Percentiles rank a stretch among this genome's conserved stretches.
Evolutionary conservation across 345 rosid species (phyloP).

Genomic region (Clarkia xantiana): DNA sequence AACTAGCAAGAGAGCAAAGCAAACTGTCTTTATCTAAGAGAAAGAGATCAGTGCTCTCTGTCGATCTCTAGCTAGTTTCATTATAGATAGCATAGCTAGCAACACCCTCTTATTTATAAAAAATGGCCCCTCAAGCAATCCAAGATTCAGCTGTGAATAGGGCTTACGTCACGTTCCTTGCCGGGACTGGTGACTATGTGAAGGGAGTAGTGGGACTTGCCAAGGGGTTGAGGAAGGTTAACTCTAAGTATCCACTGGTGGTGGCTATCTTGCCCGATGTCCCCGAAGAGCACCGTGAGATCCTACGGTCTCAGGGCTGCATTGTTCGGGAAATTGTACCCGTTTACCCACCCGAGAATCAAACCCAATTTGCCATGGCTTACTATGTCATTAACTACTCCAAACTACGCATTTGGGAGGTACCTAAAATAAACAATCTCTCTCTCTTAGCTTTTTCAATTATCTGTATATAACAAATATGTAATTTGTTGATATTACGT

Average conservation of each 20-base stretch:
- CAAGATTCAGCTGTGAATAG: constrained; percentile 3
- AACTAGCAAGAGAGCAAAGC: not conserved
- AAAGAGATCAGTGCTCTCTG: too few species aligned
- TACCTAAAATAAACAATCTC: too few species aligned
- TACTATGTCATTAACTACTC: constrained; percentile 88
- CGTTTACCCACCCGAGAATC: constrained; percentile 64
- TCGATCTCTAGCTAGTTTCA: too few species aligned
- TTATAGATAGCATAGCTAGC: too few species aligned
- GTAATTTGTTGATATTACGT: too few species aligned
- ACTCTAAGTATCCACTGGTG: constrained; percentile 46
- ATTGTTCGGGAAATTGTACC: constrained; percentile 68
- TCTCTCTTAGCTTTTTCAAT: not conserved
- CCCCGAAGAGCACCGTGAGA: constrained; percentile 59
- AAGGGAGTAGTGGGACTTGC: constrained; percentile 77
- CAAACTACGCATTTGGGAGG: constrained; percentile 92
- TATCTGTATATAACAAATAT: too few species aligned
- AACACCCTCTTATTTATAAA: too few species aligned
- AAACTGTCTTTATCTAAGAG: too few species aligned
- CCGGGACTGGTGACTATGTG: constrained; percentile 69
- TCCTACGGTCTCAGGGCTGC: constrained; percentile 58
- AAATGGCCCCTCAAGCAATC: too few species aligned
- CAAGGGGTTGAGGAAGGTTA: constrained; percentile 57
- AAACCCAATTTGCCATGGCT: constrained; percentile 75
- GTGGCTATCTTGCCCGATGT: constrained; percentile 77
- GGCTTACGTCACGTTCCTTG: constrained; percentile 70